Conservation (phyloP, 2,329 filamentous ascomycete genomes). For the Diplodia corticola region DNA sequence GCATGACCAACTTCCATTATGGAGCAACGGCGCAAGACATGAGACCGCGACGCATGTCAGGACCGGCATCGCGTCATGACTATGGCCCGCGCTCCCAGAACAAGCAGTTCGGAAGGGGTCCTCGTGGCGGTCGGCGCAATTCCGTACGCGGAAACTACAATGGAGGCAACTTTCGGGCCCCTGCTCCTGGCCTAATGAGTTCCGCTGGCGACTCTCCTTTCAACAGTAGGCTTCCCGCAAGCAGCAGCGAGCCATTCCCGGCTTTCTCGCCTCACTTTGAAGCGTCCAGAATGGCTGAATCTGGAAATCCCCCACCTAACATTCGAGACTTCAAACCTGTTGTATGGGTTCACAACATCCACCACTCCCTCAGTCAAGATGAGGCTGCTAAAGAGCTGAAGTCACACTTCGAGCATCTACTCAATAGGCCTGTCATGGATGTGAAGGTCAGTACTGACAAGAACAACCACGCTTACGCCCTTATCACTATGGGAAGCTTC, state of each 20-base stretch:
- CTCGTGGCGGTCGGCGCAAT: slow-evolving; percentile 4
- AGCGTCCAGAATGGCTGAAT: neutral
- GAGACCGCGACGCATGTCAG: neutral
- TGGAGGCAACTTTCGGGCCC: neutral
- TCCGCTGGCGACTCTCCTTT: neutral
- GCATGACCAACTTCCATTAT: slow-evolving; percentile 5
- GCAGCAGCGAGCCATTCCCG: slow-evolving; percentile 11
- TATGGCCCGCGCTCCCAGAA: neutral
- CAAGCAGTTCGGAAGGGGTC: neutral
- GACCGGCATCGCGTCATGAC: neutral
- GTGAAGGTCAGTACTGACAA: neutral
- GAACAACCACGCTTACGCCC: neutral
- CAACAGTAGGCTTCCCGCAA: neutral
- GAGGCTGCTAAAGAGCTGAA: neutral
- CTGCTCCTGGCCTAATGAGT: neutral
- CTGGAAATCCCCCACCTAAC: neutral
- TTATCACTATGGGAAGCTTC: neutral
- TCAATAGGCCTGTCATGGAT: neutral
- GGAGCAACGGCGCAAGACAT: neutral
- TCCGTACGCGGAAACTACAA: slow-evolving; percentile 3
- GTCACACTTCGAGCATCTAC: neutral
- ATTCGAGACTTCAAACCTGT: neutral
- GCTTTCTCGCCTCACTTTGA: neutral
- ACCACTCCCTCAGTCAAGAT: neutral
- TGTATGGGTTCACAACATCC: slow-evolving; percentile 9